phyloP scores from a whole-genome alignment of 768 basidiomycete species.

The Termitomyces eurrhizus region DNA sequence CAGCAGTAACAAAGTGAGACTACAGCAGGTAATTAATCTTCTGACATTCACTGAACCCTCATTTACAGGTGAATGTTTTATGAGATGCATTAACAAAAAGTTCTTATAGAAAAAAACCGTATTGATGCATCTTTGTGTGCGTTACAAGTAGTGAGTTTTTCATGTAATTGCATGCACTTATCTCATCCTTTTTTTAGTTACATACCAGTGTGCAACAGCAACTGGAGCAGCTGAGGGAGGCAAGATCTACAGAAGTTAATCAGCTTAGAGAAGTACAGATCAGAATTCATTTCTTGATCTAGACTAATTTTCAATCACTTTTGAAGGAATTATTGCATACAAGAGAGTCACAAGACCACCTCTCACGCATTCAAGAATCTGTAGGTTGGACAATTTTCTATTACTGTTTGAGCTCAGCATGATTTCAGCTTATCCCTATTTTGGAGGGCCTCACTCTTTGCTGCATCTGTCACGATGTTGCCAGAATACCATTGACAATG shows the following conservation, averaged over 20 bases:
- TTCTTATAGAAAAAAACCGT: background rate
- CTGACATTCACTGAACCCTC: background rate
- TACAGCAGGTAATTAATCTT: background rate
- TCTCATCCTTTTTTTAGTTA: background rate
- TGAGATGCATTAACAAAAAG: background rate
- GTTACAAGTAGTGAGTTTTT: background rate
- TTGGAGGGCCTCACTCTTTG: background rate
- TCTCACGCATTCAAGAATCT: background rate
- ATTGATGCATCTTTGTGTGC: background rate
- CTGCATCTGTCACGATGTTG: background rate
- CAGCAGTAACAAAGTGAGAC: background rate
- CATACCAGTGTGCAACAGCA: background rate
- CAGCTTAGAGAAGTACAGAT: background rate
- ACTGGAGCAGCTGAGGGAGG: background rate
- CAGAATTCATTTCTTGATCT: background rate
- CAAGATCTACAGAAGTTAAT: background rate
- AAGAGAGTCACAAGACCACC: background rate
- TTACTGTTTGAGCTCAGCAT: background rate
- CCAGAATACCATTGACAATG: background rate
- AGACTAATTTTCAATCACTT: background rate
- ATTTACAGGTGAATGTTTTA: background rate
- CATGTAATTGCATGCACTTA: background rate
- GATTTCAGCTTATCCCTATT: background rate
- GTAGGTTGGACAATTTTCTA: background rate
- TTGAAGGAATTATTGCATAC: background rate